A percentile compares a stretch with the other conserved stretches of the same genome.
Evolutionary conservation across 2,329 filamentous ascomycete species (phyloP).

Genomic region (Phyllosticta paracitricarpa): DNA sequence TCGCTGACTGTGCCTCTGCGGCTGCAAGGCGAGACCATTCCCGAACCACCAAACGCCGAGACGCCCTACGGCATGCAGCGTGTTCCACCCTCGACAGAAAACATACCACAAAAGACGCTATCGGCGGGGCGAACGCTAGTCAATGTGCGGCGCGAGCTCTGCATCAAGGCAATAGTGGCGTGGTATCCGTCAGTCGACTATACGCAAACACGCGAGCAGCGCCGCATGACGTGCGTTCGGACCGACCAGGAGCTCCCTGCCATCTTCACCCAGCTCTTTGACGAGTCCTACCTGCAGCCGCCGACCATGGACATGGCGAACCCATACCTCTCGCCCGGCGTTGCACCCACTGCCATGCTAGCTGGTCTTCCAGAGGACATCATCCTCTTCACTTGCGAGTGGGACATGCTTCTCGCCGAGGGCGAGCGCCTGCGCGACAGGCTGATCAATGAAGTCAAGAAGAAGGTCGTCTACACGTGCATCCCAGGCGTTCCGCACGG

Average conservation of each 20-base stretch:
- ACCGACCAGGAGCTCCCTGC: constrained; percentile 43
- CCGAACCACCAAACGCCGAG: constrained; percentile 17
- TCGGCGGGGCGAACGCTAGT: constrained; percentile 5
- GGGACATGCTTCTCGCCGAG: constrained; percentile 57
- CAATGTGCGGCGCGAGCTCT: constrained; percentile 25
- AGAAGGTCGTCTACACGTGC: constrained; percentile 49
- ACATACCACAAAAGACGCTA: constrained; percentile 8
- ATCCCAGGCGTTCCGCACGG: constrained; percentile 51
- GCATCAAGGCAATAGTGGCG: constrained; percentile 47
- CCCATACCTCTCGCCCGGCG: constrained; percentile 50
- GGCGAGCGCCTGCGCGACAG: constrained; percentile 52
- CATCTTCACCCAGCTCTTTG: constrained; percentile 42
- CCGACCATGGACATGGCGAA: constrained; percentile 41
- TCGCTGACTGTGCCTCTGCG: constrained; percentile 52
- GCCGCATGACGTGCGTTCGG: constrained; percentile 44
- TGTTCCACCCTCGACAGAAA: constrained; percentile 3
- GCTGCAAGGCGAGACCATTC: constrained; percentile 38
- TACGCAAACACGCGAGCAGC: constrained; percentile 48
- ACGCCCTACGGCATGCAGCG: constrained; percentile 6
- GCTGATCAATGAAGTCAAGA: constrained; percentile 41
- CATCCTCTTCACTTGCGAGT: constrained; percentile 54
- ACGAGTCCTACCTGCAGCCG: constrained; percentile 40
- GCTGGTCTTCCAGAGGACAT: constrained; percentile 47
- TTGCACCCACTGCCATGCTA: constrained; percentile 46
- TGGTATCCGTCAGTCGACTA: constrained; percentile 57